These are phyloP conservation scores for Pichia sp. DNA, from an alignment of 1,139 yeast species.

Conservation along the genomic window DNA sequence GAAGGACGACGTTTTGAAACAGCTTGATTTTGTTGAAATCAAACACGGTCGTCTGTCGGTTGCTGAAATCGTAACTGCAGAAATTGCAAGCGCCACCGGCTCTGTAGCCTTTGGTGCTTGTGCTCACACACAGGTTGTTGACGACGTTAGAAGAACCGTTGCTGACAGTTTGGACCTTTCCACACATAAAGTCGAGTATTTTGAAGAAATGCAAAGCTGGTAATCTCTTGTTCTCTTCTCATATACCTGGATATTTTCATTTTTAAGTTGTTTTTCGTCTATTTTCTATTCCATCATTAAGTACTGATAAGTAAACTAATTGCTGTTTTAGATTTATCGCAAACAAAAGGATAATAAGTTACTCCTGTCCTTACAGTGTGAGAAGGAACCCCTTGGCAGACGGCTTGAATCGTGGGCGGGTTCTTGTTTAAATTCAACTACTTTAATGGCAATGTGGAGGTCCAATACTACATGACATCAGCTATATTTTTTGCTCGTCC, in stretches of 20 bases:
- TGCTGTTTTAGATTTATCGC: no score
- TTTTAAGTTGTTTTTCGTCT: not conserved
- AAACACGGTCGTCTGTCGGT: conserved; percentile 45
- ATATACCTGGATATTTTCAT: not conserved
- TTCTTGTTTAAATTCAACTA: no score
- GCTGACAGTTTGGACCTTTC: conserved; percentile 15
- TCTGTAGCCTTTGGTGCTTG: conserved; percentile 45
- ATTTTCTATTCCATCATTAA: no score
- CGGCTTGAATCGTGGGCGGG: no score
- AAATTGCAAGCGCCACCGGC: conserved; percentile 37
- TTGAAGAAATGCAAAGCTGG: conserved; percentile 33
- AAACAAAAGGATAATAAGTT: no score
- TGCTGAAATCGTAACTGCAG: conserved; percentile 35
- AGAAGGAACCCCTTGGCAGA: no score
- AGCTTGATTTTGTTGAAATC: conserved; percentile 38
- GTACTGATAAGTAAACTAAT: no score
- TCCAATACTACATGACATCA: not conserved
- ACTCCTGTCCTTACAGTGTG: no score
- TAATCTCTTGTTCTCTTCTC: conserved; percentile 9
- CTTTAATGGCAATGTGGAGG: not conserved
- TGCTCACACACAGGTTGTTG: conserved; percentile 49
- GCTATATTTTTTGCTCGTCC: not conserved
- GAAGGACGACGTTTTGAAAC: not conserved
- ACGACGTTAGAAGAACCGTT: conserved; percentile 40
- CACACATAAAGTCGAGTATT: conserved; percentile 26